These are phyloP conservation scores for Globisporangium canariense DNA, from an alignment of 352 stramenopile species.

Conservation along the genomic window DNA sequence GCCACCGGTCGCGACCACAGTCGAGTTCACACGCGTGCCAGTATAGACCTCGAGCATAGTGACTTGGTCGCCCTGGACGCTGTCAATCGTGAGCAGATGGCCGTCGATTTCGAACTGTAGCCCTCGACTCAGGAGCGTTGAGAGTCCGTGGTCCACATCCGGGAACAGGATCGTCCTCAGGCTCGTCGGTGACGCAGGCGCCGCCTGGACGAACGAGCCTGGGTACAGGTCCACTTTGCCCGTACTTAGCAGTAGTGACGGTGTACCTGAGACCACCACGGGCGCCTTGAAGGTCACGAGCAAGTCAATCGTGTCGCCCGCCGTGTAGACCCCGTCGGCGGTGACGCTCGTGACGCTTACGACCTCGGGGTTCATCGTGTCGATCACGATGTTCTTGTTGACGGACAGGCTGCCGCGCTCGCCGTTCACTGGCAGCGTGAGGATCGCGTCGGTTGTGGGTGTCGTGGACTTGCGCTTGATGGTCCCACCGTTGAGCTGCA, in stretches of 20 bases:
- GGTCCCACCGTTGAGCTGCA: constrained; percentile 55
- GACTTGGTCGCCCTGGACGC: constrained; percentile 37
- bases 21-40: constrained; percentile 36
- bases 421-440: constrained; percentile 53
- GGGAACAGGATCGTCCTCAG: constrained; percentile 53
- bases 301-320: constrained; percentile 57
- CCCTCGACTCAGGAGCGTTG: constrained; percentile 30
- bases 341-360: constrained; percentile 31
- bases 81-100: constrained; percentile 48
- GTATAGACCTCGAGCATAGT: constrained; percentile 56
- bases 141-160: constrained; percentile 39
- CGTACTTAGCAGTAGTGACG: constrained; percentile 43
- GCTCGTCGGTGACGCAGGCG: constrained; percentile 15
- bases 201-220: constrained; percentile 41
- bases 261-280: constrained; percentile 51
- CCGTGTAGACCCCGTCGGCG: constrained; percentile 48
- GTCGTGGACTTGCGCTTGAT: constrained; percentile 54
- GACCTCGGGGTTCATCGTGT: constrained; percentile 54
- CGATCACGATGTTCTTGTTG: constrained; percentile 71
- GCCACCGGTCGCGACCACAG: constrained; percentile 10
- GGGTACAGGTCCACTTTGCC: constrained; percentile 56
- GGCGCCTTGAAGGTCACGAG: constrained; percentile 51
- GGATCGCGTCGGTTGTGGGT: constrained; percentile 40
- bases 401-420: constrained; percentile 58
- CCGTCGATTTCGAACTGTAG: constrained; percentile 55